Conservation (phyloP, 2,329 filamentous ascomycete genomes). For the Talaromyces atroroseus region DNA sequence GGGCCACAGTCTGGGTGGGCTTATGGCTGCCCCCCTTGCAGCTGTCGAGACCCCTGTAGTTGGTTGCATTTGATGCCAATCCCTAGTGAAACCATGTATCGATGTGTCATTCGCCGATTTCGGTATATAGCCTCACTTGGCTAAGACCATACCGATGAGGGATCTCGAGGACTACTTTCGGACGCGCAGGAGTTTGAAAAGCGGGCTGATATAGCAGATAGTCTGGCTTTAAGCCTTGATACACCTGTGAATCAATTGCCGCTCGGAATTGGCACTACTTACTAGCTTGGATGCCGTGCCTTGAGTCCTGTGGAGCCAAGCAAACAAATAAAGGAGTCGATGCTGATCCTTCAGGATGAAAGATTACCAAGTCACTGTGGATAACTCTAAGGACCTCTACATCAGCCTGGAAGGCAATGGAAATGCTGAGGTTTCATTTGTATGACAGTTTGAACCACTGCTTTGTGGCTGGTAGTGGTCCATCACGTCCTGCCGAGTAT, state of each 20-base stretch:
- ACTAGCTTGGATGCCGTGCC: not conserved
- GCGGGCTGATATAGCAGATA: slow-evolving; percentile 1
- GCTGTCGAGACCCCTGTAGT: not conserved
- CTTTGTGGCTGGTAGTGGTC: not conserved
- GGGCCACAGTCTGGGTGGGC: not conserved
- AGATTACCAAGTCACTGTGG: slow-evolving; percentile 1
- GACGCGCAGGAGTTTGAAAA: not conserved
- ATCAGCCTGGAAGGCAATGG: not conserved
- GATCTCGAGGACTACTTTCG: not conserved
- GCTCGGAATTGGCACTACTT: not conserved
- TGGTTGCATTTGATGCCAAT: not conserved
- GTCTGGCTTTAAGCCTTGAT: not conserved
- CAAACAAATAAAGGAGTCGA: not conserved
- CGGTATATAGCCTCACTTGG: not conserved
- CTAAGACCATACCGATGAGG: not conserved
- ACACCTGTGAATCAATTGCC: not conserved
- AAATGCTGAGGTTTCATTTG: not conserved
- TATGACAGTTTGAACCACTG: not conserved
- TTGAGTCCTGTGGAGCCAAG: not conserved
- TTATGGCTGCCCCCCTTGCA: not conserved
- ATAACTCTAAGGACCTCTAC: not conserved
- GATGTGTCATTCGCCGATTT: not conserved
- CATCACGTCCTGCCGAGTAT: not conserved
- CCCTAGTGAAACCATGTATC: not conserved
- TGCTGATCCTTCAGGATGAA: not conserved